Base-by-base conservation (phyloP, 228 moss, liverwort and hornwort genomes). In the Sphagnum magellanicum region DNA sequence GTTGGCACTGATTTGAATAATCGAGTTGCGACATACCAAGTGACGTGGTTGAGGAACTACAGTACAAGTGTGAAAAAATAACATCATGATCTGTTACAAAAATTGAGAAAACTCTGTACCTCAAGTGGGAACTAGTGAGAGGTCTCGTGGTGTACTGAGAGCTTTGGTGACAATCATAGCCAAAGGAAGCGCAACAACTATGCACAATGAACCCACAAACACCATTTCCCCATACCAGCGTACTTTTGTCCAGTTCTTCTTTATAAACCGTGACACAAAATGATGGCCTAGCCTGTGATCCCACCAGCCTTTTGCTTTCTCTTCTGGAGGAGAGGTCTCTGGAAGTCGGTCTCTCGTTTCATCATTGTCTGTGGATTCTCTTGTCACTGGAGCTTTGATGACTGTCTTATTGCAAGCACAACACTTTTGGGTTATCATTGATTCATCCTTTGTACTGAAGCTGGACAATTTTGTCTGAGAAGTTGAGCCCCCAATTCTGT, bases 161-260 rank as follows among this genome's bases (percentile, higher is more conserved):
- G 60, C 67, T 50, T 70, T 78, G 4, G 72, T 76, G 60, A 88
- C 69, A 59, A 59, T 83, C 77, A 93, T 77, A 48, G 86, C 91
- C 60, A 93, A 11, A 12, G 97, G 97, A 48, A 98, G 82, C 12
- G 91, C 83, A 11, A 98, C 68, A 49, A 90, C 79, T 6, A 85
- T 76, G 70, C 87, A 79, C 50, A 91, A 67, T 15, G 87, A 87
- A 65, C 87, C 89, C 71, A 90, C 87, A 15, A 89, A 77, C 49
- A 84, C 67, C n/a, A 84, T 71, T 74, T 92, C 91, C 63, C 81
- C 76, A 63, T 77, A 77, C 77, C 76, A 72, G 63, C 87, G 77
- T 10, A 87, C 48, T 13, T 77, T 74, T 70, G 70, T 79, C 82
- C 89, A 90, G 8, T 70, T 75, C 63, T 78, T 83, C 46, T 77